Evolutionary conservation across 192 early-diverging fungal species (phyloP), one percentile per base, ranked within the genome.

Genomic region (Podila epicladia): DNA sequence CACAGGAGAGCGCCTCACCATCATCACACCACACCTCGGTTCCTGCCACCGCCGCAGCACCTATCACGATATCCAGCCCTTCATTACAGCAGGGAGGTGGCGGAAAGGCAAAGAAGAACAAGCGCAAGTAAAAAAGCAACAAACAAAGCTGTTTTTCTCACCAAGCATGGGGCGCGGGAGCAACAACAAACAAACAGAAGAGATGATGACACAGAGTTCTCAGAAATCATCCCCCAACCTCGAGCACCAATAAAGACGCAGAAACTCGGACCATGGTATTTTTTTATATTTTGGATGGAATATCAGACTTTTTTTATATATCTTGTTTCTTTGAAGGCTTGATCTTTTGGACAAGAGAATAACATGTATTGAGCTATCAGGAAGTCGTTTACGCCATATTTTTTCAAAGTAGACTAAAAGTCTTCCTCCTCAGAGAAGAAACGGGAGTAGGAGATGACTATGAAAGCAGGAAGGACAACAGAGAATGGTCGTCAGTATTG

Each of bases 371-470:
- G 41, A 17, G 41, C 41, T 45, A 45, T 17, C 41, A 41, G 38
- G 38, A 45, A 45, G 3, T 45, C 15, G 11, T 17, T 45, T 1
- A 15, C 41, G 15, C 15, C 41, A 2, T 45, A 1, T 41, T 17
- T 45, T 45, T 4, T 15, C 15, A n/a, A 24, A n/a, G 41, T 24
- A 11, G 12, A 26, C 86, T 83, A 90, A 68, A 87, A 90, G 33
- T 90, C 88, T 17, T 88, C 85, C 50, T 88, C 84, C 41, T 82
- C 80, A 22, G 86, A 58, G 59, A 90, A 90, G 79, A 85, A 87
- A 35, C 87, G 85, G 9, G 83, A 82, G 70, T 90, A 90, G 31
- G 86, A 76, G 60, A 90, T 88, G 68, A 90, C 89, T 89, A 73
- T 32, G 35, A 59, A 63, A 58, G 13, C 3, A 62, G 64, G 65